phyloP scores from a whole-genome alignment of 768 basidiomycete species.

The Boletus bicolor region DNA sequence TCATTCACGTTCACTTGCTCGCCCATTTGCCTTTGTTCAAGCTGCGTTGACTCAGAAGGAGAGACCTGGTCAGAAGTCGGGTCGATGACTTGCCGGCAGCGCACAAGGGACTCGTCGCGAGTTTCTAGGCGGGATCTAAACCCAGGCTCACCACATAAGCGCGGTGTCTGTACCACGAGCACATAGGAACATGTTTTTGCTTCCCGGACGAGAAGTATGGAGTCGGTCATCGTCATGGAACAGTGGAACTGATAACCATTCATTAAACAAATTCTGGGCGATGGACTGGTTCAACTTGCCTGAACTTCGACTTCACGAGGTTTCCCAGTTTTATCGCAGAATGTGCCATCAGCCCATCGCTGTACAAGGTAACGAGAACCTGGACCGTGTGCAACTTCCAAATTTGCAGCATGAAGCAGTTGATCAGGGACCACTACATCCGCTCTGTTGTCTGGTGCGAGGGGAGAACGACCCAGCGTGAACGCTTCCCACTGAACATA shows the following conservation, averaged over 20 bases:
- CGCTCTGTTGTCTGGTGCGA: slow-evolving; percentile 53
- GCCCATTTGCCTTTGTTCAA: slow-evolving; percentile 28
- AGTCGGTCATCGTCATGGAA: slow-evolving; percentile 90
- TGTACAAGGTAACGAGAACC: slow-evolving; percentile 92
- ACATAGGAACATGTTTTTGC: slow-evolving; percentile 93
- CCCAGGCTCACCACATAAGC: slow-evolving; percentile 88
- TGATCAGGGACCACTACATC: slow-evolving; percentile 67
- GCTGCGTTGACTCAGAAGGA: slow-evolving; percentile 29
- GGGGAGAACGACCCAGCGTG: slow-evolving; percentile 69
- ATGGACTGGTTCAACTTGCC: slow-evolving; percentile 43
- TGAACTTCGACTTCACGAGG: slow-evolving; percentile 93
- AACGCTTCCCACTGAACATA: slow-evolving; percentile 69
- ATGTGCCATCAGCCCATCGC: slow-evolving; percentile 85
- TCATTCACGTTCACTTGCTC: slow-evolving; percentile 41
- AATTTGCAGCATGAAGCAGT: slow-evolving; percentile 59
- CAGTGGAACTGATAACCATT: slow-evolving; percentile 74
- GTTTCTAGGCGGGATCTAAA: slow-evolving; percentile 76
- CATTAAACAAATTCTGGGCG: slow-evolving; percentile 1
- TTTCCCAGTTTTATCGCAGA: slow-evolving; percentile 89
- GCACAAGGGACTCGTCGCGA: slow-evolving; percentile 65
- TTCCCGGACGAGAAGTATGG: slow-evolving; percentile 89
- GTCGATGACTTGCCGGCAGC: slow-evolving; percentile 72
- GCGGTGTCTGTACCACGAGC: slow-evolving; percentile 90
- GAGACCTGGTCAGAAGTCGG: slow-evolving; percentile 12
- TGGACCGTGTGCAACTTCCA: slow-evolving; percentile 72